Evolutionary conservation across 2,329 filamentous ascomycete species (phyloP), one percentile per base, ranked within the genome.

Genomic region (Diaporthe citrichinensis): DNA sequence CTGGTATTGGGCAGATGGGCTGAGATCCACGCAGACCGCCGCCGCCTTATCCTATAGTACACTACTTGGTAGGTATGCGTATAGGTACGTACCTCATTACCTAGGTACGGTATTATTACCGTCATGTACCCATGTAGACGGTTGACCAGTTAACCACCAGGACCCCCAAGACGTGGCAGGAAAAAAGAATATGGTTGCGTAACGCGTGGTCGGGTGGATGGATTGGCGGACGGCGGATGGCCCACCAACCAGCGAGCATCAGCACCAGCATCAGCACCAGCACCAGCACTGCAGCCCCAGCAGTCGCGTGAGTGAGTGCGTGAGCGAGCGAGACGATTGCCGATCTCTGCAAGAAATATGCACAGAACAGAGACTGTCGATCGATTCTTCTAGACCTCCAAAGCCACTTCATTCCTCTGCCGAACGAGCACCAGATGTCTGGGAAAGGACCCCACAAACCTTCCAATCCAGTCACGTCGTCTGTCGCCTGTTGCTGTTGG

Each of bases 381-480:
- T 76, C 74, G 14, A 9, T 74, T 31, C 55, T 74, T 76, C 74
- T 74, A 74, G 74, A 71, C 74, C 71, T 39, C 44, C 49, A 49
- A 41, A 73, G 71, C 71, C 71, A 39, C 57, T 31, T 41, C 46
- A 62, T 58, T 62, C 71, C 57, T 72, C 57, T 61, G 69, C 57
- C 57, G 71, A 62, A 46, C 53, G 68, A 46, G 68, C 44, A 46
- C 39, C 55, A 25, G 31, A 49, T 68, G 58, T 67, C 57, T 67
- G 58, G 59, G 58, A 57, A 23, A 3, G 20, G n/a, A n/a, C 39
- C 34, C 31, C 28, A 57, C 36, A 44, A 34, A 28, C 23, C 34
- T 44, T 23, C 23, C 44, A 62, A 62, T 39, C 39, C 39, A 72
- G 20, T 23, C 9, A 23, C n/a, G n/a, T 57, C 36, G 20, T 34